These are phyloP conservation scores for Podila epigama DNA, from an alignment of 192 early-diverging fungal genomes.

Conservation along the genomic window DNA sequence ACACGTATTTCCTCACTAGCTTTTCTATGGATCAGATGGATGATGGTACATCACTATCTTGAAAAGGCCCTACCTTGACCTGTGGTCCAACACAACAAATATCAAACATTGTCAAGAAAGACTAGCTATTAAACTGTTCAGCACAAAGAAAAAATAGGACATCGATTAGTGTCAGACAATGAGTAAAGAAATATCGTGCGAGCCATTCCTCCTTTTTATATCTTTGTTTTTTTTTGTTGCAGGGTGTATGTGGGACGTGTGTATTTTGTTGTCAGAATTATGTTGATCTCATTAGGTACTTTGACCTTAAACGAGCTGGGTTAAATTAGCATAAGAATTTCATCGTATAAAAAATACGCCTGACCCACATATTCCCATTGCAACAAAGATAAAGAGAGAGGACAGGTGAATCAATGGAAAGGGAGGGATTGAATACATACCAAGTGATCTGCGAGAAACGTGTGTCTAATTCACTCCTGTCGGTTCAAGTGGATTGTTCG, in stretches of 20 bases:
- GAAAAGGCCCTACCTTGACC: too few relatives aligned
- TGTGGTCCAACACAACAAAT: too few relatives aligned
- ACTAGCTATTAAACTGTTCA: too few relatives aligned
- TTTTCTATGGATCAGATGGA: too few relatives aligned
- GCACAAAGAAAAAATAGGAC: too few relatives aligned
- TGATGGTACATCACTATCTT: too few relatives aligned
- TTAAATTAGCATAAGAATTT: constrained; percentile 64
- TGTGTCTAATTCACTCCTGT: too few relatives aligned
- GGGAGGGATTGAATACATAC: not conserved
- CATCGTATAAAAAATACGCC: constrained; percentile 39
- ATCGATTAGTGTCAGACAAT: too few relatives aligned
- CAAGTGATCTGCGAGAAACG: not conserved
- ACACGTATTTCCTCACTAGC: too few relatives aligned
- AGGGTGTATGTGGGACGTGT: constrained; percentile 11
- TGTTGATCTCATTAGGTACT: constrained; percentile 48
- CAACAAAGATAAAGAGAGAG: not conserved
- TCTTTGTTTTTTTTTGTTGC: not conserved
- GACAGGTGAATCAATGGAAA: not conserved
- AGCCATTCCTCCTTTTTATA: not conserved
- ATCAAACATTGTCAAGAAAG: too few relatives aligned
- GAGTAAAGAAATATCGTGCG: too few relatives aligned
- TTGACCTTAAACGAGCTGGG: constrained; percentile 77
- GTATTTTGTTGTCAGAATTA: constrained; percentile 7
- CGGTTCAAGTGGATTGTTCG: too few relatives aligned
- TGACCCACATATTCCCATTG: not conserved